Percentiles rank a stretch among this genome's conserved stretches.
phyloP scores from a whole-genome alignment of 2,329 filamentous ascomycete species.

The Claviceps lovelessii region DNA sequence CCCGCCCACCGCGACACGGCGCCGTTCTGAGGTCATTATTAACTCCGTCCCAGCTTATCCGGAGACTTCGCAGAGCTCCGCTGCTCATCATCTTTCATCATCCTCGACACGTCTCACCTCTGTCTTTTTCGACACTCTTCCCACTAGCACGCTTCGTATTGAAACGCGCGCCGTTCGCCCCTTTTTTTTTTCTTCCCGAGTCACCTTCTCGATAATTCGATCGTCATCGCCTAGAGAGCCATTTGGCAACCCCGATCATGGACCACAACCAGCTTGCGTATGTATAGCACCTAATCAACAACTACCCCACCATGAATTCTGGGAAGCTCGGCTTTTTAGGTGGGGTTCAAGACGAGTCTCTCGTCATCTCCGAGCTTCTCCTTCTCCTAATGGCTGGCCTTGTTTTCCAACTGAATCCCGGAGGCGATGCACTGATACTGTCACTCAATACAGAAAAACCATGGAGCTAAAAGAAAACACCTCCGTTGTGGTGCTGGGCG shows the following conservation, averaged over 20 bases:
- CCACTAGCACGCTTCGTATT: not conserved
- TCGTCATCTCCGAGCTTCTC: constrained; percentile 1
- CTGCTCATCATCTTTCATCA: constrained; percentile 4
- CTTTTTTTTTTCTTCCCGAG: not conserved
- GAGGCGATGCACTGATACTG: constrained; percentile 5
- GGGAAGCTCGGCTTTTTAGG: constrained; percentile 5
- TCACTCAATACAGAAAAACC: constrained; percentile 36
- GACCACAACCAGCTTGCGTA: constrained; percentile 7
- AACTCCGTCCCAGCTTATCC: constrained; percentile 9
- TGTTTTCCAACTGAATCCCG: not conserved
- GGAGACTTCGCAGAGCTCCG: not conserved
- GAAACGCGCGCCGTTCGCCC: not conserved
- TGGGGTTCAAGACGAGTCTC: constrained; percentile 1
- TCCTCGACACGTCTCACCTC: constrained; percentile 1
- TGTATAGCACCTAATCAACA: constrained; percentile 1
- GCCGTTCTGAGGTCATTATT: constrained; percentile 7
- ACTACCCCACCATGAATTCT: constrained; percentile 6
- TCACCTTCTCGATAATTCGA: not conserved
- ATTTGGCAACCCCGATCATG: constrained; percentile 8
- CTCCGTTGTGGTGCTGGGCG: constrained; percentile 87
- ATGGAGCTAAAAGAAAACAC: constrained; percentile 98
- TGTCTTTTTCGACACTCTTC: not conserved
- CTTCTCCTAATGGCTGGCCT: not conserved
- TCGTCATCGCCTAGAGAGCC: constrained; percentile 4
- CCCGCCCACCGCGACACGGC: not conserved